Base-by-base conservation (phyloP, 306 rosid species). In the Cyclanthera cordifolia region DNA sequence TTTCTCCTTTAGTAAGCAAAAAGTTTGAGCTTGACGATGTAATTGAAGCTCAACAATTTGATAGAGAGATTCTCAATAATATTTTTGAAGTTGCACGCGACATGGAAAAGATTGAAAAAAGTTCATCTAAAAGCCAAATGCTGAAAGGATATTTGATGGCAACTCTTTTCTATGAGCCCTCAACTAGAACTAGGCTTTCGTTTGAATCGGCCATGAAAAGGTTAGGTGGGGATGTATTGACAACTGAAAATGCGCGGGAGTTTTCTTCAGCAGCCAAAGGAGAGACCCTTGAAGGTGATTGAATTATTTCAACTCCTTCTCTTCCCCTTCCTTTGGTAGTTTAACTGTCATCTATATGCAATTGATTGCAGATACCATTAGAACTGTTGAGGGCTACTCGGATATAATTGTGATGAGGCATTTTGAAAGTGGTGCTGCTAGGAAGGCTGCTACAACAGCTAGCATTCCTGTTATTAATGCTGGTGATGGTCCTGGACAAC, bases 401-500 rank as follows among this genome's bases (percentile, higher is more conserved):
- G 97, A 91, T 75, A 85, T 91, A 72, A 88, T 88, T 77, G 97
- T 87, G 70, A 85, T 91, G 88, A 79, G 97, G 27, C 96, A 89
- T 79, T 91, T 89, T 79, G 97, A 89, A 78, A 87, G 96, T 73
- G 97, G 97, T 51, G 97, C 97, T 63, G 90, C 95, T 43, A 87
- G 74, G 87, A 87, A 85, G 82, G 97, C 97, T 19, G 96, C 97
- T 17, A 81, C 80, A 53, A 82, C 84, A 16, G 90, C 95, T 48
- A 70, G 73, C 70, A 82, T 91, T 82, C 96, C 97, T n/a, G 34
- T 91, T 34, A 87, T 91, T 43, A 91, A 91, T 77, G 97, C 97
- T 2, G 97, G 96, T 69, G 97, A 91, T 73, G 97, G 96, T 81
- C 96, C 96, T 75, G 97, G 97, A 47, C 96, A 91, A 45, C 95